Base-by-base conservation (phyloP, 345 rosid genomes). In the Sonneratia alba region DNA sequence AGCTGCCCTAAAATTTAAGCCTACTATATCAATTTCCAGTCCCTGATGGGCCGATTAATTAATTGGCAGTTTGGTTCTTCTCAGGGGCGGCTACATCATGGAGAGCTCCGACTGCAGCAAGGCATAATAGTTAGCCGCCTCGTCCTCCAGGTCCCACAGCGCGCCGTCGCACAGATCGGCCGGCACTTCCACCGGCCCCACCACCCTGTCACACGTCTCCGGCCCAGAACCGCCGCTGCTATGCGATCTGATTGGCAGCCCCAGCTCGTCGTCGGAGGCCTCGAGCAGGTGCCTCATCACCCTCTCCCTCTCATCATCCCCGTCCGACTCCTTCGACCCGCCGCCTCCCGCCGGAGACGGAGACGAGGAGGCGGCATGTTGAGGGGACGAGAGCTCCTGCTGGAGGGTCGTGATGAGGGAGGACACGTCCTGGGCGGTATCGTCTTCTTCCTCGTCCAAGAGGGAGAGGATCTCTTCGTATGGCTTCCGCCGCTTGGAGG, bases 261-360 rank as follows among this genome's bases (percentile, higher is more conserved):
- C 98, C 6, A 92, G 93, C 80, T 92, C 98, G 71, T 93, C 98
- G 38, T 88, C 98, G 0, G 96, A 87, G 1, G 97, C 98, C 83
- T 92, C 91, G 1, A 88, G 86, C 61, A 90, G 85, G 77, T 82
- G 97, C 66, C 88, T 85, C 57, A 93, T 93, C 13, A 90, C 93
- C 10, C 80, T 78, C 73, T 87, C 89, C 6, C 79, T 78, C 16
- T 88, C 86, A 8, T 40, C 43, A 0, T 40, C 43, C 43, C 43
- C 7, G 1, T 76, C 83, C 21, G 43, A 40, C 43, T 51, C 71
- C 5, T 43, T 49, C 15, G 48, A 36, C 13, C 79, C 79, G 47
- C 63, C 80, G 19, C 70, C 87, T 0, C 70, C 77, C 11, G 78
- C 78, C 74, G 70, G 53, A 36, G 79, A 45, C 4, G 83, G 76